These are phyloP conservation scores for Knoxdaviesia proteae DNA, from an alignment of 2,329 filamentous ascomycete genomes.

Conservation along the genomic window DNA sequence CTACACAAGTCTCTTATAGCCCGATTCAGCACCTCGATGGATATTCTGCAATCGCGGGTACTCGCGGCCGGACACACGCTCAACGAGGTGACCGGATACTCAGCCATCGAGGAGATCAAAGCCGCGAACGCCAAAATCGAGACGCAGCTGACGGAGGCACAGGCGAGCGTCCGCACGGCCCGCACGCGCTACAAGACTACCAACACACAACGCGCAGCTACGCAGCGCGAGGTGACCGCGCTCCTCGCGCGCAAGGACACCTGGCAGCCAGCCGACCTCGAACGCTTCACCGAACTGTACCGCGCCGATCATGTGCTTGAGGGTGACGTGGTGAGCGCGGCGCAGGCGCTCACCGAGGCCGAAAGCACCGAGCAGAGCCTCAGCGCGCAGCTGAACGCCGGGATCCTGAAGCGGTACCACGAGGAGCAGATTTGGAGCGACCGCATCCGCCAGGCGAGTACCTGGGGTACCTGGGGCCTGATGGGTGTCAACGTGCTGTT, in stretches of 20 bases:
- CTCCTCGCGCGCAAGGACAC: slow-evolving; percentile 84
- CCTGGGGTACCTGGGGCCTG: slow-evolving; percentile 93
- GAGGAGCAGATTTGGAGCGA: slow-evolving; percentile 99
- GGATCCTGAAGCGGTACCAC: slow-evolving; percentile 81
- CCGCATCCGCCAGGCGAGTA: slow-evolving; percentile 86
- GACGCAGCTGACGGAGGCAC: slow-evolving; percentile 32
- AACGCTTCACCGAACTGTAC: slow-evolving; percentile 86
- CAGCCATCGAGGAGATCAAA: slow-evolving; percentile 73
- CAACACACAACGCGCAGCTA: slow-evolving; percentile 62
- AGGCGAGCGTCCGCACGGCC: slow-evolving; percentile 45
- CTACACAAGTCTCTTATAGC: background rate
- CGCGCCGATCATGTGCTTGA: slow-evolving; percentile 86
- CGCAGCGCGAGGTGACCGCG: slow-evolving; percentile 88
- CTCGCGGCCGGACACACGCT: slow-evolving; percentile 72
- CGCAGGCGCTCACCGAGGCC: slow-evolving; percentile 49
- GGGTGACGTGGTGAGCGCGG: slow-evolving; percentile 53
- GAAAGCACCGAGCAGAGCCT: slow-evolving; percentile 67
- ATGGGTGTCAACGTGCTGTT: slow-evolving; percentile 93
- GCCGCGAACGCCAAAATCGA: slow-evolving; percentile 52
- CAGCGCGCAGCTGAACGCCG: slow-evolving; percentile 52
- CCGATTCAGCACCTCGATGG: slow-evolving; percentile 54
- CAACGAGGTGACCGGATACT: slow-evolving; percentile 89
- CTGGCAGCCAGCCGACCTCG: slow-evolving; percentile 72
- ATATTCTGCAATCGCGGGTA: slow-evolving; percentile 67
- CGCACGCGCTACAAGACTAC: slow-evolving; percentile 66